Evolutionary conservation across 805 yeast species (phyloP), one percentile per base, ranked within the genome.

Genomic region (Tetrapisispora iriomotensis): DNA sequence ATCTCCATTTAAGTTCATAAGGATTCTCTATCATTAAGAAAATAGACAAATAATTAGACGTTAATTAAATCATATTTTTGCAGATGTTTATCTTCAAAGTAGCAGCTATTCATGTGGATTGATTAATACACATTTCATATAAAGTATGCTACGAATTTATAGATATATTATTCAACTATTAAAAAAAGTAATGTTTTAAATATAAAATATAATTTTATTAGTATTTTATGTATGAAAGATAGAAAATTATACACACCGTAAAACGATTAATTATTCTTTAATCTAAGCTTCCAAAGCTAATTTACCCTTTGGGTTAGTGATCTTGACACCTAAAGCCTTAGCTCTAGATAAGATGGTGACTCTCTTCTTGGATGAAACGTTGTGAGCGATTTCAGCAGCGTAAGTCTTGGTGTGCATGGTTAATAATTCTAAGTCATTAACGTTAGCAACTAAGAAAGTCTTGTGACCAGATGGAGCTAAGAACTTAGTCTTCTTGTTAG

Each of bases 351-450:
- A 77, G 61, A 92, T 85, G 65, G 75, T 88, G 66, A 88, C 88
- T 80, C 99, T 87, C 92, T 92, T 88, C 77, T 79, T 88, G 60
- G 97, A 85, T 61, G 97, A 88, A 60, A 92, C 92, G 71, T 82
- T 85, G 88, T 86, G 96, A 62, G 97, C 95, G 64, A 92, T 92
- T 79, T 92, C 99, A 70, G 98, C 99, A 70, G 99, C 98, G 74
- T 85, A 92, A 62, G 95, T 75, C 79, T 83, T 86, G 75, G 95
- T 81, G 87, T 92, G 96, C 78, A 94, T 74, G 68, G 87, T 77
- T 68, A 92, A 78, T 58, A 85, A 81, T 68, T 94, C 98, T 70
- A 92, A 82, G 68, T 90, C 98, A 68, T 77, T 77, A 52, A 79
- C 64, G 85, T 92, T 92, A 68, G 82, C 77, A 61, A 92, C 96